Base-by-base conservation (phyloP, 805 yeast genomes). In the Candida chilensis region DNA sequence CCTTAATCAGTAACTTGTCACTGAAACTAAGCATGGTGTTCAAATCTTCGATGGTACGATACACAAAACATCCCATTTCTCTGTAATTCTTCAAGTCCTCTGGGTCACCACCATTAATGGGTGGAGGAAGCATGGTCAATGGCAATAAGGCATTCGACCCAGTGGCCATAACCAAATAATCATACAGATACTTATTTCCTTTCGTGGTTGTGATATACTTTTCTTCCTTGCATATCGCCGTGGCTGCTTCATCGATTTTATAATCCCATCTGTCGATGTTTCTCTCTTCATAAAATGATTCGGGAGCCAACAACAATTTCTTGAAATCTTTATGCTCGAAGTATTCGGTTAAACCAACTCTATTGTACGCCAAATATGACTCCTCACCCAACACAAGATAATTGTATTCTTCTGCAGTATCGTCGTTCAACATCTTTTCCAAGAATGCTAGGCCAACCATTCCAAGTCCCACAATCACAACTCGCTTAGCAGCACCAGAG, bases 361-460 rank as follows among this genome's bases (percentile, higher is more conserved):
- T 43, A 34, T 56, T 56, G 37, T 54, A 56, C 3, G 60, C 60
- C 16, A 54, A 39, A 28, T 45, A 51, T 9, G 54, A 49, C 34
- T 56, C 62, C 31, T 56, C 62, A 14, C 60, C 62, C 15, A 54
- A 39, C 4, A 56, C 43, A 2, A 50, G 44, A 20, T 51, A 41
- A 12, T 12, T 31, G 31, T 42, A 56, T 24, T 50, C 47, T 17
- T 46, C 32, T 11, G 40, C 41, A 5, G 46, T 42, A 19, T 50
- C n/a, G n/a, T n/a, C 62, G 20, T 51, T 44, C 16, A 55, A 41
- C 44, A 55, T 39, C 32, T 54, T 55, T 33, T 54, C 59, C 12
- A 55, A 33, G 27, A 54, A 53, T 4, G 60, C 48, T 10, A 52
- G 34, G 15, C 57, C 58, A 17, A 52, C 57, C 62, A 55, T 55